phyloP scores from a whole-genome alignment of 495 filamentous ascomycete species.

The Penicillium silybi region DNA sequence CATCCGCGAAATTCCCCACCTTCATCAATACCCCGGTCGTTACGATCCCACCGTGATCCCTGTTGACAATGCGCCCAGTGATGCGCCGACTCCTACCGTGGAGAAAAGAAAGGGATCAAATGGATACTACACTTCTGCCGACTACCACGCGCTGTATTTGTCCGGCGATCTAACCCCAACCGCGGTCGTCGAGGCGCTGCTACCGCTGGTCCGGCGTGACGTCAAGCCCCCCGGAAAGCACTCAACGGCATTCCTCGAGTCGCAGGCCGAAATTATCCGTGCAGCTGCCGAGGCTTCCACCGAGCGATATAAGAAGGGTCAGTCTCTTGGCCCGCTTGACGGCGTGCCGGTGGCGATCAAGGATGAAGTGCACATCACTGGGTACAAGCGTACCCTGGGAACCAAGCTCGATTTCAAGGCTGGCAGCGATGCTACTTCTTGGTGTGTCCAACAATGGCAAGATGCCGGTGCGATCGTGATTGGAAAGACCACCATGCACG shows the following conservation, averaged over 20 bases:
- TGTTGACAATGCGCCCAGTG: slow-evolving; percentile 30
- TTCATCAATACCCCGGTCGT: slow-evolving; percentile 58
- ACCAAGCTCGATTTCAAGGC: slow-evolving; percentile 55
- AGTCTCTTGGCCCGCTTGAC: slow-evolving; percentile 64
- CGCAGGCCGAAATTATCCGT: slow-evolving; percentile 54
- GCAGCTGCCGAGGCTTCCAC: slow-evolving; percentile 69
- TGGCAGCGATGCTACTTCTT: slow-evolving; percentile 51
- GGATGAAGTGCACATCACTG: slow-evolving; percentile 75
- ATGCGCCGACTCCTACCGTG: slow-evolving; percentile 25
- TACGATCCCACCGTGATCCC: slow-evolving; percentile 87
- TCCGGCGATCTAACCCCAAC: slow-evolving; percentile 66
- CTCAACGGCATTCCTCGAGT: slow-evolving; percentile 64
- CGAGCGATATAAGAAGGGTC: slow-evolving; percentile 61
- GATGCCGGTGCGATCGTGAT: slow-evolving; percentile 78
- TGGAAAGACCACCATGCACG: slow-evolving; percentile 90
- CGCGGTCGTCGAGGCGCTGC: slow-evolving; percentile 62
- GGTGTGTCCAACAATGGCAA: slow-evolving; percentile 71
- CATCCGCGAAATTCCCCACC: slow-evolving; percentile 52
- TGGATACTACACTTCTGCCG: slow-evolving; percentile 64
- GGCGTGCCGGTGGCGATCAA: slow-evolving; percentile 84
- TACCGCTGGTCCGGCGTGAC: slow-evolving; percentile 65
- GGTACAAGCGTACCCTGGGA: slow-evolving; percentile 65
- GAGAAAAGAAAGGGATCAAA: slow-evolving; percentile 31
- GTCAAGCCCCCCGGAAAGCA: slow-evolving; percentile 50
- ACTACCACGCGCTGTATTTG: slow-evolving; percentile 72